Base-by-base conservation (phyloP, 306 rosid species). In the Arachis hypogaea region DNA sequence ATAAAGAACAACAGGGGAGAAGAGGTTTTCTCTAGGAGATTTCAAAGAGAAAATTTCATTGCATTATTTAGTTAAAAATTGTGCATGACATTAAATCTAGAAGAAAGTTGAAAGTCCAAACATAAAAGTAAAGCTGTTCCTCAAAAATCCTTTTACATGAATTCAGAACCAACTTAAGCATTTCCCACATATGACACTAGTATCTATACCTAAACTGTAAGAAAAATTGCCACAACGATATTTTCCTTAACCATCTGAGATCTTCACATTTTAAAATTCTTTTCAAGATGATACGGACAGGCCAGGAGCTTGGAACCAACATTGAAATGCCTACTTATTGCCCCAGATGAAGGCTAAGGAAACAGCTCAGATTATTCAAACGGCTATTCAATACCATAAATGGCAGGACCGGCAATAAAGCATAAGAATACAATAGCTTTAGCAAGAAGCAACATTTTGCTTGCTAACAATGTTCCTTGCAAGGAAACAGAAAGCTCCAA, bases 321-420 rank as follows among this genome's bases (percentile, higher is more conserved):
- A 33, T 33, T 65, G 2, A 4, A 4, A 45, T 45, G 49, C 3
- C 10, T 45, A 3, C 9, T 45, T 45, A 45, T 45, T 9, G 10
- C 49, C 49, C 6, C 49, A 7, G 10, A 45, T 33, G 38, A 33
- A 33, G 38, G 38, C 9, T 43, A 56, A 45, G 47, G n/a, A 66
- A 10, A 56, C 11, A 65, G 57, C 42, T 30, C 74, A 30, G 54
- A 16, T 40, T 30, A 69, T 44, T 71, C 45, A 47, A 76, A 36
- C 46, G 18, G 61, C 4, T 61, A 66, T 11, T 61, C 49, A 42
- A 42, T 38, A 14, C 78, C 66, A 9, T 2, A n/a, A 10, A 7
- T 46, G 11, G 11, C 51, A 46, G 49, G 49, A 45, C 33, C 54
- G 58, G 57, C 7, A 22, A 76, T 18, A 57, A 66, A 22, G 9